phyloP scores from a whole-genome alignment of 805 yeast genomes.

The Saccharomycopsis javanensis region DNA sequence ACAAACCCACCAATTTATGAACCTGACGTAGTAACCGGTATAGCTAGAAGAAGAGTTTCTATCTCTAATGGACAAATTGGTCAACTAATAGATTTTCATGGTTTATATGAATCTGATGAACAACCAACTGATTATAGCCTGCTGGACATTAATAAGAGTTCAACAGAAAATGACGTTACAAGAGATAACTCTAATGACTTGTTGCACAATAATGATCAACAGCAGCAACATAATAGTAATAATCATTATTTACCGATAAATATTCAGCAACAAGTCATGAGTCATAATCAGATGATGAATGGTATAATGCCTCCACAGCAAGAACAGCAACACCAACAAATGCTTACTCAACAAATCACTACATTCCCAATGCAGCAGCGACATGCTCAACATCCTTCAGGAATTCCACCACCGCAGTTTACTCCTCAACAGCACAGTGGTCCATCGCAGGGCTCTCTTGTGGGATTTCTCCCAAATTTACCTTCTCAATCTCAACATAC shows the following conservation, averaged over 20 bases:
- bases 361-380: not conserved
- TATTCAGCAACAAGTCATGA: not conserved
- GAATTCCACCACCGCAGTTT: not conserved
- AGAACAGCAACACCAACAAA: not conserved
- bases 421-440: not conserved
- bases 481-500: not conserved
- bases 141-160: conserved; percentile 7
- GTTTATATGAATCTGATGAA: conserved; percentile 23
- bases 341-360: not conserved
- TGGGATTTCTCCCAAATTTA: not conserved
- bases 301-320: conserved; percentile 23
- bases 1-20: conserved; percentile 36
- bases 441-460: not conserved
- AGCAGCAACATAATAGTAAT: not conserved
- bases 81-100: conserved; percentile 41
- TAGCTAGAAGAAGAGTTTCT: conserved; percentile 57
- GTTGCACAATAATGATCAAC: not conserved
- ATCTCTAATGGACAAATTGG: conserved; percentile 82
- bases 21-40: conserved; percentile 30
- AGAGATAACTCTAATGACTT: not conserved
- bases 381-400: not conserved
- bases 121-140: conserved; percentile 4
- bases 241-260: not conserved
- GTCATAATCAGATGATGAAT: not conserved
- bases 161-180: conserved; percentile 26